These are phyloP conservation scores for Pseudoscleropodium purum DNA, from an alignment of 225 moss, liverwort and hornwort genomes.

Conservation along the genomic window DNA sequence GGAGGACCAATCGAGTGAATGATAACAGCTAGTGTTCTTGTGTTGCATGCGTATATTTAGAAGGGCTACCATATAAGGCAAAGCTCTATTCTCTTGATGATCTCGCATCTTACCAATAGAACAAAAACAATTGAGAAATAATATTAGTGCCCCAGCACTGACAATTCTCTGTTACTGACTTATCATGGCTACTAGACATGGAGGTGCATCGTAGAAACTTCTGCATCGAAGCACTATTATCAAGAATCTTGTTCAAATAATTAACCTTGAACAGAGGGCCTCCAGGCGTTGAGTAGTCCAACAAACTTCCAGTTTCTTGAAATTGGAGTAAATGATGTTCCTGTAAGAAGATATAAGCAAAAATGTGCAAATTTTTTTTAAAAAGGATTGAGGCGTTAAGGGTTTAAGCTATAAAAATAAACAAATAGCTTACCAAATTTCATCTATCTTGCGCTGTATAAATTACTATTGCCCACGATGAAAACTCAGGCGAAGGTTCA, in stretches of 20 bases:
- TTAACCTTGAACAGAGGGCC: no score
- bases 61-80: slow-evolving; percentile 60
- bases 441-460: slow-evolving; percentile 60
- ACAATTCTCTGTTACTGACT: neutral
- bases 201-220: neutral
- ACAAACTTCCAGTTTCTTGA: no score
- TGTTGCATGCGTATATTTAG: slow-evolving; percentile 67
- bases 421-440: slow-evolving; percentile 29
- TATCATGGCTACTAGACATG: neutral
- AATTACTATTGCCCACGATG: slow-evolving; percentile 22
- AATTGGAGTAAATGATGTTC: no score
- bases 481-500: neutral
- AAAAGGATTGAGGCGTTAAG: no score
- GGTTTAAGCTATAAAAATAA: neutral
- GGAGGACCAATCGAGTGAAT: neutral
- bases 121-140: neutral
- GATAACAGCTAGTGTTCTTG: slow-evolving; percentile 26
- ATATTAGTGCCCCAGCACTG: neutral
- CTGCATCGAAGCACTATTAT: neutral
- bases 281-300: no score
- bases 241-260: neutral
- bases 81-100: slow-evolving; percentile 51
- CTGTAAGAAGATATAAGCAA: no score
- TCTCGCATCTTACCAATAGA: slow-evolving; percentile 43
- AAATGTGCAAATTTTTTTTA: no score